phyloP scores from a whole-genome alignment of 192 early-diverging fungal genomes.

The Gonapodya prolifera region DNA sequence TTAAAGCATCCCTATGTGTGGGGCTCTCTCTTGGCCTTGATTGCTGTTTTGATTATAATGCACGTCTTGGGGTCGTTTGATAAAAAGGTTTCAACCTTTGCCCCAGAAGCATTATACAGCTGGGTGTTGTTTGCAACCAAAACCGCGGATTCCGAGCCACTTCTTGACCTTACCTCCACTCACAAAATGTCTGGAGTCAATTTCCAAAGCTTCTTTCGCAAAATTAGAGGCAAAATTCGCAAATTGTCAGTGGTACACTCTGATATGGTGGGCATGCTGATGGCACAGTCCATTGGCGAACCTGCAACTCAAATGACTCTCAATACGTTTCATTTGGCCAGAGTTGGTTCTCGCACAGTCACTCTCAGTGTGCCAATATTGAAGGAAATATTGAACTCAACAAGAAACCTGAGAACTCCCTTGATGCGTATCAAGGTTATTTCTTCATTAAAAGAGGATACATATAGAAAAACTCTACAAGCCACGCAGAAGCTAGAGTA shows the following conservation, averaged over 20 bases:
- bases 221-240: constrained; percentile 83
- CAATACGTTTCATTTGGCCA: constrained; percentile 99
- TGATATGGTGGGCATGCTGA: constrained; percentile 96
- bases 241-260: constrained; percentile 82
- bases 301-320: constrained; percentile 99
- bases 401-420: constrained; percentile 93
- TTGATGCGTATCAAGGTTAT: constrained; percentile 65
- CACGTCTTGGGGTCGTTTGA: no score
- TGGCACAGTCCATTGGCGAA: constrained; percentile 98
- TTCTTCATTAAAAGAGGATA: no score
- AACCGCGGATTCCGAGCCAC: constrained; percentile 35
- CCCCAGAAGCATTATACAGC: no score
- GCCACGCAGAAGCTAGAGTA: constrained; percentile 81
- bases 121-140: no score
- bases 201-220: constrained; percentile 75
- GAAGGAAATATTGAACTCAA: constrained; percentile 98
- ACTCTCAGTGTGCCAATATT: constrained; percentile 95
- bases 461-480: no score
- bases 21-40: no score
- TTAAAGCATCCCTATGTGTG: no score
- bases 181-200: no score
- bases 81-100: no score
- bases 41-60: no score
- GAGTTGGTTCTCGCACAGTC: constrained; percentile 93
- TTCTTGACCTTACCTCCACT: constrained; percentile 54